These are phyloP conservation scores for Ophiostoma ips DNA, from an alignment of 2,329 filamentous ascomycete genomes.

Conservation along the genomic window DNA sequence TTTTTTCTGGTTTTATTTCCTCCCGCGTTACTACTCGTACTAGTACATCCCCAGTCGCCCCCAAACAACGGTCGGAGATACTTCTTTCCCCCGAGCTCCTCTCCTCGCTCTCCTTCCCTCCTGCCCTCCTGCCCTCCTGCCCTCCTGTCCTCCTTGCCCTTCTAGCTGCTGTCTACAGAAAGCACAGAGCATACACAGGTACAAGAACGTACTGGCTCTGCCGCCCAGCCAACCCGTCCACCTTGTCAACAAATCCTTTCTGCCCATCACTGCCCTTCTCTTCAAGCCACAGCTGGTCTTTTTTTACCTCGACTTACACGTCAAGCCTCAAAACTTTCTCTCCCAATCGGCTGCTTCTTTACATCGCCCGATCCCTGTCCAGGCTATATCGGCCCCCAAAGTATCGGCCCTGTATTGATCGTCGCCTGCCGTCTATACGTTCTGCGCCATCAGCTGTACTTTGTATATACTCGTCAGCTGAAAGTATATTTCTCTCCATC, in stretches of 20 bases:
- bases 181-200: too few relatives aligned
- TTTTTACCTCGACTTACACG: not conserved
- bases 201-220: not conserved
- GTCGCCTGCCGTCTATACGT: too few relatives aligned
- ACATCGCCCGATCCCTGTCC: too few relatives aligned
- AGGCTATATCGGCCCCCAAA: too few relatives aligned
- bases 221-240: not conserved
- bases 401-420: not conserved
- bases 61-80: constrained; percentile 2
- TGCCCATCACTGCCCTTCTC: not conserved
- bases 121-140: not conserved
- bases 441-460: too few relatives aligned
- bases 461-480: too few relatives aligned
- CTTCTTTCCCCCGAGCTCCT: constrained; percentile 2
- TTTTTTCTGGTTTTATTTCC: too few relatives aligned
- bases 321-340: too few relatives aligned
- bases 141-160: not conserved
- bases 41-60: too few relatives aligned
- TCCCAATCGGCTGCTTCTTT: too few relatives aligned
- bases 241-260: not conserved
- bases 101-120: not conserved
- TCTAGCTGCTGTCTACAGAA: not conserved
- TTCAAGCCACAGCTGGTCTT: not conserved
- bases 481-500: too few relatives aligned
- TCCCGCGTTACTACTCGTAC: too few relatives aligned